Conservation (phyloP, 768 basidiomycete species). For the Asterophora lycoperdoides region DNA sequence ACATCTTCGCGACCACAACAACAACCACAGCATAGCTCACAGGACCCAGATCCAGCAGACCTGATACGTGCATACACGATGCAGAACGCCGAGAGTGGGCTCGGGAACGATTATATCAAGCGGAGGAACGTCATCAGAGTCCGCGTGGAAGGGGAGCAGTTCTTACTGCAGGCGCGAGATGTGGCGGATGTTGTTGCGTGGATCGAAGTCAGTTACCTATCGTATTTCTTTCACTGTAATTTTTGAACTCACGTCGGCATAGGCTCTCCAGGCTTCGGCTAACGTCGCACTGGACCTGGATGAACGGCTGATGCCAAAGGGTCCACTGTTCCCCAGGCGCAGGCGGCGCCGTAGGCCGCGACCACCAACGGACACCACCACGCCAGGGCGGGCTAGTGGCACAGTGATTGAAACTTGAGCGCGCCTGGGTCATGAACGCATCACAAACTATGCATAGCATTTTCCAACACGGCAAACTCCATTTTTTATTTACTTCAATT, state of each 20-base stretch:
- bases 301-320: slow-evolving; percentile 86
- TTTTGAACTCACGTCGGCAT: slow-evolving; percentile 5
- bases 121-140: slow-evolving; percentile 91
- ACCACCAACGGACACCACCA: slow-evolving; percentile 1
- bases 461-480: not conserved
- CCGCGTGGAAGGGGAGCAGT: slow-evolving; percentile 93
- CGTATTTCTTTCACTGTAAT: slow-evolving; percentile 5
- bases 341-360: slow-evolving; percentile 5
- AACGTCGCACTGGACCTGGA: slow-evolving; percentile 93
- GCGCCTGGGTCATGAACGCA: not conserved
- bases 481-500: not conserved
- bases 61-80: slow-evolving; percentile 73
- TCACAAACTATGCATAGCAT: not conserved
- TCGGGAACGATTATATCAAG: slow-evolving; percentile 94
- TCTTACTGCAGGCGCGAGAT: slow-evolving; percentile 84
- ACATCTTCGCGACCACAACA: not conserved
- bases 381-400: slow-evolving; percentile 16
- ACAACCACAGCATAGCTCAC: not conserved
- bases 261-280: slow-evolving; percentile 88
- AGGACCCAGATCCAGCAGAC: slow-evolving; percentile 41
- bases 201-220: slow-evolving; percentile 73
- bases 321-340: slow-evolving; percentile 66
- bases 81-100: slow-evolving; percentile 88
- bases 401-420: not conserved
- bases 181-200: slow-evolving; percentile 85